Conservation (phyloP, 129 eudicot genomes). For the carrot (Daucus carota) region DNA sequence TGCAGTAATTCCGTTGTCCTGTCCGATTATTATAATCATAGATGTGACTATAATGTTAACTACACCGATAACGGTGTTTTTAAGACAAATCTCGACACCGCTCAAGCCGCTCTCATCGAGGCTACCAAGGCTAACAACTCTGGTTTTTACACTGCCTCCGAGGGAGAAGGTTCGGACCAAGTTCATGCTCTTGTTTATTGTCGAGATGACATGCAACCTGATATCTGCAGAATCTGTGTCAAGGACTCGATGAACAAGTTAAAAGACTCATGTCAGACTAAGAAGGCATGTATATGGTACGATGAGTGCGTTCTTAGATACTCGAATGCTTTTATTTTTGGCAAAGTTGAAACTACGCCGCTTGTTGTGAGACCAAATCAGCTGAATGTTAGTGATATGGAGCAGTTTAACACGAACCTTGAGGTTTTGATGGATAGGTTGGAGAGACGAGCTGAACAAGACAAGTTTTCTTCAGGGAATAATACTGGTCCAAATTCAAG, state of each 20-base stretch:
- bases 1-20: neutral
- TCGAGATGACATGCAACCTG: conserved; percentile 21
- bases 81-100: conserved; percentile 9
- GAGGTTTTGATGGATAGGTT: neutral
- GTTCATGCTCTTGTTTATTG: conserved; percentile 31
- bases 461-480: neutral
- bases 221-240: conserved; percentile 20
- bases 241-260: neutral
- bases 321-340: conserved; percentile 9
- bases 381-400: neutral
- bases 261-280: neutral
- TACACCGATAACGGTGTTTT: conserved; percentile 7
- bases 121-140: neutral
- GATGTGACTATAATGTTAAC: neutral
- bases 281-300: conserved; percentile 13
- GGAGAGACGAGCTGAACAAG: neutral
- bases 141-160: conserved; percentile 29
- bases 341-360: conserved; percentile 8
- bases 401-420: neutral
- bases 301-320: conserved; percentile 25
- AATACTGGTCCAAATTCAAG: neutral
- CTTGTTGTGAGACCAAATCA: no score
- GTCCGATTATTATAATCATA: neutral
- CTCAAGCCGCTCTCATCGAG: neutral
- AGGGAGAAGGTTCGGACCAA: conserved; percentile 12